Evolutionary conservation across 2,329 filamentous ascomycete species (phyloP).

Genomic region (Neurospora sp.): DNA sequence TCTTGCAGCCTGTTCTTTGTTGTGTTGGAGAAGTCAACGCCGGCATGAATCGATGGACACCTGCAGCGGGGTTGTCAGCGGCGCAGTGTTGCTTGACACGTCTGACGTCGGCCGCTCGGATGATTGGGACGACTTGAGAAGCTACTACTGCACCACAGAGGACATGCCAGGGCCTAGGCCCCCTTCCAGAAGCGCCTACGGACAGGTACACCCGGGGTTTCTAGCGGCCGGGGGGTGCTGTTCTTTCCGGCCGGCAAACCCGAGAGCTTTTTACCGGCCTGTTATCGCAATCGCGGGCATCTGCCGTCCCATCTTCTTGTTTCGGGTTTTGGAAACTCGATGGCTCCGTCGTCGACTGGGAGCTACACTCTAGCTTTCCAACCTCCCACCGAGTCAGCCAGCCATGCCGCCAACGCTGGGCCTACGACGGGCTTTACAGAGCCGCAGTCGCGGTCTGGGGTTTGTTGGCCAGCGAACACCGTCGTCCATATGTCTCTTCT

Average conservation of each 20-base stretch:
- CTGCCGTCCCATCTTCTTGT: background rate
- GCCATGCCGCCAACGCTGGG: constrained; percentile 24
- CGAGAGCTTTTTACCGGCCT: background rate
- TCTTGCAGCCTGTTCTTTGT: background rate
- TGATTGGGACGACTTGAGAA: background rate
- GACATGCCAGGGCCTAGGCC: background rate
- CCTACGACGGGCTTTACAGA: constrained; percentile 15
- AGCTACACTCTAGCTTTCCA: background rate
- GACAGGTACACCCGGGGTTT: background rate
- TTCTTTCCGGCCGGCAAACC: background rate
- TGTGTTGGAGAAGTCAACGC: background rate
- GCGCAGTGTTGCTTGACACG: background rate
- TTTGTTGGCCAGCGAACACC: background rate
- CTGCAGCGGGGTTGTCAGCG: background rate
- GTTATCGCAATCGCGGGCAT: background rate
- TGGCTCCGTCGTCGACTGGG: constrained; percentile 1
- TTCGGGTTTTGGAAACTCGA: background rate
- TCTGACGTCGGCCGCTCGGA: background rate
- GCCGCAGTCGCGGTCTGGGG: constrained; percentile 9
- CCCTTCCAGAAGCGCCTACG: background rate
- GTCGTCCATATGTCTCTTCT: constrained; percentile 22
- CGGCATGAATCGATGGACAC: background rate
- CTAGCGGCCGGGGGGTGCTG: background rate
- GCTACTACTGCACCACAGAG: background rate
- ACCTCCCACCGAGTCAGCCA: background rate